phyloP scores from a whole-genome alignment of 257 asterid genomes.

The Ajuga chamaepitys region DNA sequence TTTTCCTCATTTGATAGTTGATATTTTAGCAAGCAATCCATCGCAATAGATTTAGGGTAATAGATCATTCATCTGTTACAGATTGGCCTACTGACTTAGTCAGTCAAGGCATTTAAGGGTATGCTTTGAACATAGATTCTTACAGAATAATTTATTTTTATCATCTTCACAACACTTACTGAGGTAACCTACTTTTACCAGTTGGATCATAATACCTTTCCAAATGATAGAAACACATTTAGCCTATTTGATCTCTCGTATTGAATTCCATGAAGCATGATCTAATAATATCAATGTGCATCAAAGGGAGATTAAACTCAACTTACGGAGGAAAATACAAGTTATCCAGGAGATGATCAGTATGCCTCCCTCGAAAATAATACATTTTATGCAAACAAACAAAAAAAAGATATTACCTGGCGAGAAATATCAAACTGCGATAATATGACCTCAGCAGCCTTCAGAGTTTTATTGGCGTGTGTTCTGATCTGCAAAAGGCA shows the following conservation, averaged over 20 bases:
- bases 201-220: neutral
- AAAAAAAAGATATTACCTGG: slow-evolving; percentile 45
- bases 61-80: neutral
- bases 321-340: neutral
- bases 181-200: neutral
- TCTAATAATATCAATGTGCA: neutral
- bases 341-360: neutral
- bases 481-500: slow-evolving; percentile 69
- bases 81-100: neutral
- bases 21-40: neutral
- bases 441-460: slow-evolving; percentile 92
- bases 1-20: neutral
- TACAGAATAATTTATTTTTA: neutral
- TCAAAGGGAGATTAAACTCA: neutral
- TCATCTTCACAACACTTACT: neutral
- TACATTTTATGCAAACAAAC: neutral
- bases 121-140: neutral
- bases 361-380: neutral
- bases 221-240: neutral
- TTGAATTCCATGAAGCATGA: neutral
- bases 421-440: slow-evolving; percentile 86
- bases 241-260: neutral
- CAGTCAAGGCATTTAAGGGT: neutral
- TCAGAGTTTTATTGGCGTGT: slow-evolving; percentile 87
- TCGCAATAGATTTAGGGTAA: neutral